Evolutionary conservation across 2,329 filamentous ascomycete genomes (phyloP).

Genomic region (Pseudogymnoascus sp.): DNA sequence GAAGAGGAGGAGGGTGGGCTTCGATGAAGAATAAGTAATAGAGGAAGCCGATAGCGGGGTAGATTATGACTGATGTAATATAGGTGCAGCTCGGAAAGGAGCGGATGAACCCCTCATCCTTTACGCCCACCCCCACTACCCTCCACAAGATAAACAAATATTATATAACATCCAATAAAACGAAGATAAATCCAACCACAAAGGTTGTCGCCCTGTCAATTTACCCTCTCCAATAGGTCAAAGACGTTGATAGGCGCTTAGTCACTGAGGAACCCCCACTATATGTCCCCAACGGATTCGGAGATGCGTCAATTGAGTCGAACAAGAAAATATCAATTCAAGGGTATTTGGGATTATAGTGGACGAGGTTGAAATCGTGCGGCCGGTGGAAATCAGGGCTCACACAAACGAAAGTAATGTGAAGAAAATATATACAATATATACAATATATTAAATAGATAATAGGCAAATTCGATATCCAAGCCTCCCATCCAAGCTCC

Average conservation of each 20-base stretch:
- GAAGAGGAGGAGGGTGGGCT: constrained; percentile 1
- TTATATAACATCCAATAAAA: constrained; percentile 1
- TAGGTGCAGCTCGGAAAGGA: background rate
- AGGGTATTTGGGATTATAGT: background rate
- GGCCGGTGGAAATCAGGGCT: background rate
- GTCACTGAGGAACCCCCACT: background rate
- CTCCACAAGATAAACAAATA: background rate
- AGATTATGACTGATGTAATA: constrained; percentile 6
- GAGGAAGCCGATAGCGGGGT: constrained; percentile 5
- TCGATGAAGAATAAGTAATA: constrained; percentile 3
- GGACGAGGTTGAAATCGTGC: background rate
- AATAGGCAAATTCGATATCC: background rate
- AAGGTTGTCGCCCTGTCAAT: background rate
- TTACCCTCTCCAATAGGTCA: background rate
- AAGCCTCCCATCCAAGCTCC: background rate
- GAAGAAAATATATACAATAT: background rate
- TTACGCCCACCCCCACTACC: background rate
- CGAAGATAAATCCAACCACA: background rate
- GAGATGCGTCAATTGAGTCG: background rate
- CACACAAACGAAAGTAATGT: background rate
- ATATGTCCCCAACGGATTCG: background rate
- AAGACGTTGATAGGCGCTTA: background rate
- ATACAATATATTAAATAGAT: constrained; percentile 2
- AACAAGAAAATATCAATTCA: background rate
- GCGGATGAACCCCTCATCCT: constrained; percentile 1